Base-by-base conservation (phyloP, 2,329 filamentous ascomycete genomes). In the Fusarium compactum region DNA sequence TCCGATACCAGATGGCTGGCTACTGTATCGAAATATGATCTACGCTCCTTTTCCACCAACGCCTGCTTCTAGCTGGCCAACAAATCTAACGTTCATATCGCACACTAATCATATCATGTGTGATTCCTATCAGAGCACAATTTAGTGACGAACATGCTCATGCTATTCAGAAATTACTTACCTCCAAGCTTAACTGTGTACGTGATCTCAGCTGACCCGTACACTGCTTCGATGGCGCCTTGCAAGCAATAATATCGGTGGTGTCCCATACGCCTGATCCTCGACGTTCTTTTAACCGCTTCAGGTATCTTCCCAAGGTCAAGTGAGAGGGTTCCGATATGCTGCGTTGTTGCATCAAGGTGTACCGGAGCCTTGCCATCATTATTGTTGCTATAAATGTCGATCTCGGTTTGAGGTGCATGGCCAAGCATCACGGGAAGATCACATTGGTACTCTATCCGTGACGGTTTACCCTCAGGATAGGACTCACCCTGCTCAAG, bases 381-480 rank as follows among this genome's bases (percentile, higher is more conserved):
- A 29, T 79, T 76, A 24, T 79, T 73, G 61, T 76, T 78, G 69
- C 76, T 76, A 64, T 78, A 81, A 9, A 81, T 81, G 47, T 81
- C 78, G 52, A 81, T 79, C 51, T 81, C 78, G 3, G 79, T 80
- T 56, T 81, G 79, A 8, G 80, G 80, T 10, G 63, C 62, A 47
- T 79, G 76, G 5, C 80, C 80, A 58, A 76, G 67, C 56, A 73
- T 74, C 6, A 81, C 78, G 7, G 80, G 80, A 15, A 81, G 75
- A 62, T 81, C 80, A 64, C 80, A 81, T 51, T 80, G 80, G 47
- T 79, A 81, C 47, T 80, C 77, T 54, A 81, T 81, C 9, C 63
- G 74, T 4, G 77, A 79, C 11, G 79, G 79, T 54, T 72, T 78
- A 20, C 75, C 77, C 38, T 81, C 78, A 9, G 78, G 78, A 63